Percentiles rank a stretch among this genome's conserved stretches.
Evolutionary conservation across 768 basidiomycete genomes (phyloP).

Genomic region (Macrolepiota fuliginosa): DNA sequence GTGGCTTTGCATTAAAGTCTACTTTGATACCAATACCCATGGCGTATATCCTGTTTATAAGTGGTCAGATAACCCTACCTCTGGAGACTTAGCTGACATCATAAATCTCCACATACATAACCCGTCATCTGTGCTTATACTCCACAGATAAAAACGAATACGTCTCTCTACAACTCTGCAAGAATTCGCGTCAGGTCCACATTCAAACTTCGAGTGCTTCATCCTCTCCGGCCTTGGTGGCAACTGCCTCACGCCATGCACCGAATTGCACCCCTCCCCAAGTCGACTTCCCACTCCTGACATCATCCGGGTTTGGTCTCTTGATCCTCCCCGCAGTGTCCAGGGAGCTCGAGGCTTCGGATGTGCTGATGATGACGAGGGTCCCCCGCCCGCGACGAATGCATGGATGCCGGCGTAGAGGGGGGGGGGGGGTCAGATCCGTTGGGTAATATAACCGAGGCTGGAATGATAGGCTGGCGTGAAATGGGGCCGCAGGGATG

Average conservation of each 20-base stretch:
- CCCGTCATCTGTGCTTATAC: too few species aligned
- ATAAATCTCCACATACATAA: too few species aligned
- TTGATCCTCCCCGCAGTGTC: slow-evolving; percentile 6
- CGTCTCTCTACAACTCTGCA: too few species aligned
- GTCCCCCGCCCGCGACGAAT: slow-evolving; percentile 59
- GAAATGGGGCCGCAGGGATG: slow-evolving; percentile 73
- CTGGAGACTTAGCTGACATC: too few species aligned
- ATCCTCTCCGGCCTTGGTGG: slow-evolving; percentile 30
- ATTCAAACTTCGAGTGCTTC: slow-evolving; percentile 16
- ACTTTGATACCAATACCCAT: too few species aligned
- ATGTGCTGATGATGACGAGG: slow-evolving; percentile 38
- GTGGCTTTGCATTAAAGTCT: too few species aligned
- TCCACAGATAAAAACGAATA: too few species aligned
- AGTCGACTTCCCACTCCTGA: slow-evolving; percentile 1
- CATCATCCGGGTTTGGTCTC: slow-evolving; percentile 4
- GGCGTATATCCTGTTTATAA: too few species aligned
- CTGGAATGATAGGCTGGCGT: slow-evolving; percentile 51
- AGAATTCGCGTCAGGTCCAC: slow-evolving; percentile 14
- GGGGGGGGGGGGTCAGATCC: slow-evolving; percentile 42
- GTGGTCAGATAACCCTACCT: too few species aligned
- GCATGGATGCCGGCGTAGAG: slow-evolving; percentile 19
- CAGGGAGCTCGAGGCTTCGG: not conserved
- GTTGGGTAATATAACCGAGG: slow-evolving; percentile 43
- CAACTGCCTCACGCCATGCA: slow-evolving; percentile 69
- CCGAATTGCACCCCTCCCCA: slow-evolving; percentile 25